Evolutionary conservation across 2,329 filamentous ascomycete genomes (phyloP), one percentile per base, ranked within the genome.

Genomic region (Trichophyton equinum): DNA sequence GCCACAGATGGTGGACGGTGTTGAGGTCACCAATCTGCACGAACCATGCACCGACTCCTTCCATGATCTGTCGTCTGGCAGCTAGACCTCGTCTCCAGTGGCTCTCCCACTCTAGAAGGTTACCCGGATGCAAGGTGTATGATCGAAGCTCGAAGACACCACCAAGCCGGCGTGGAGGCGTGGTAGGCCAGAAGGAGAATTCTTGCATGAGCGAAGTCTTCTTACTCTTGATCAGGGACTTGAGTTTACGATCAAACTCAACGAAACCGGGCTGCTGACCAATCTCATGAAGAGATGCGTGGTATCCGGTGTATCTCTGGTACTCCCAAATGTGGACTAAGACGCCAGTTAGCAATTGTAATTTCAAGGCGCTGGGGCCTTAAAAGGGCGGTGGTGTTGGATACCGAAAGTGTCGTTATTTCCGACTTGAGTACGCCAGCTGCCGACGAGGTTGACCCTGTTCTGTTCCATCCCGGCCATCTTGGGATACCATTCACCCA

Each of bases 311-410:
- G 77, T 97, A 99, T 69, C 91, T 87, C 76, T 97, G 91, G 75
- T 99, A 99, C 75, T 99, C 94, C 94, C 94, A 99, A 70, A 99
- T 99, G 74, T 99, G 94, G 58, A 99, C 94, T 97, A 61, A 22
- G 4, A 68, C 5, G 18, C 47, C n/a, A 44, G n/a, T 61, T 33
- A 46, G 30, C 57, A 40, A 47, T 46, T 8, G n/a, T 2, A 60
- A 20, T 13, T n/a, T 44, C 27, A 46, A 36, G 53, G 3, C 38
- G 33, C n/a, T 13, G 5, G 22, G 2, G 36, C 15, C 20, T 18
- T 22, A 30, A 27, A 8, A n/a, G n/a, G 46, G 38, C 4, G 9
- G 22, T 30, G 42, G 33, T 13, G 33, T 8, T 33, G n/a, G 83
- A 64, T 82, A 96, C 91, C 85, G 76, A 99, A 99, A 0, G 91